Percentiles rank a stretch among this genome's conserved stretches.
These are phyloP conservation scores for Conticribra guillardii DNA, from an alignment of 108 stramenopile genomes.

Conservation along the genomic window DNA sequence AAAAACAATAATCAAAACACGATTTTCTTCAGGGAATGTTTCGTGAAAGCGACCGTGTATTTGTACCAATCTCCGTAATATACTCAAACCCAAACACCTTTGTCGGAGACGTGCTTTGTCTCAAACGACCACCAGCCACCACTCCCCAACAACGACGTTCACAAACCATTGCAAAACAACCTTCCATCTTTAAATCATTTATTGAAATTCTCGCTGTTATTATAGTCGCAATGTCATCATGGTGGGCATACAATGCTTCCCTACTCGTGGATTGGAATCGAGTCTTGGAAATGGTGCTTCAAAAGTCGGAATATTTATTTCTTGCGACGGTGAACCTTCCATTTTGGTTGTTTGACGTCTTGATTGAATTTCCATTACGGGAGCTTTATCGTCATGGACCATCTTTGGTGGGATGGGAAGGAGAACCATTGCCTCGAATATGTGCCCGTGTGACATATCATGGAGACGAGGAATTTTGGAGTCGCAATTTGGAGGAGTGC, in stretches of 20 bases:
- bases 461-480: conserved; percentile 67
- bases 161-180: not conserved
- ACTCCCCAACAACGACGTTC: no score
- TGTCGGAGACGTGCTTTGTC: conserved; percentile 29
- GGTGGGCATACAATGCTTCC: conserved; percentile 11
- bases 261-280: conserved; percentile 22
- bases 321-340: conserved; percentile 13
- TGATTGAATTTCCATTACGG: conserved; percentile 53
- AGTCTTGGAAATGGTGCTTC: not conserved
- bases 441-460: conserved; percentile 60
- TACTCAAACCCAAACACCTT: conserved; percentile 28
- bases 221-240: conserved; percentile 12
- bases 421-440: conserved; percentile 50
- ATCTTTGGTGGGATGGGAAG: conserved; percentile 65
- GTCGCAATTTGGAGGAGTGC: conserved; percentile 64
- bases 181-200: conserved; percentile 22
- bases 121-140: conserved; percentile 15
- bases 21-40: conserved; percentile 18
- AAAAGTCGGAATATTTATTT: conserved; percentile 12
- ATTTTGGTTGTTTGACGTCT: conserved; percentile 18
- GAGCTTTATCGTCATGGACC: conserved; percentile 70
- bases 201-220: conserved; percentile 31
- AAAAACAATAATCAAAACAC: not conserved
- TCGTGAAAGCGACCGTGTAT: conserved; percentile 37
- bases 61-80: conserved; percentile 34